Percentiles rank a stretch among this genome's conserved stretches.
Conservation (phyloP, 1,284 basidiomycete species). For the Tilletia indica region DNA sequence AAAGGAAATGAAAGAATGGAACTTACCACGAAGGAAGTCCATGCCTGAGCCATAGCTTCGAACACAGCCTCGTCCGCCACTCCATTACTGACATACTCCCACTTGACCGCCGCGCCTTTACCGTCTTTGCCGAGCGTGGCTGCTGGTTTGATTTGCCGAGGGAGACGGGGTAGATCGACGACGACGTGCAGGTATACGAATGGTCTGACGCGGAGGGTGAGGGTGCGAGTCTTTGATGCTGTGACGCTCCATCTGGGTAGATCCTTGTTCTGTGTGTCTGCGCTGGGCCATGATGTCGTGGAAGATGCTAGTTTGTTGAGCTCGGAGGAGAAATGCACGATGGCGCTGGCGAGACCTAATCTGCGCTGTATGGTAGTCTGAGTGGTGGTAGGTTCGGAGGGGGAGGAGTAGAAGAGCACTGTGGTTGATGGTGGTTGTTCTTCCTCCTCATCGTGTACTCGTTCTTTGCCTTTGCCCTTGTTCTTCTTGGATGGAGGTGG, state of each 20-base stretch:
- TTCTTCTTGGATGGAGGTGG: not conserved
- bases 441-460: not conserved
- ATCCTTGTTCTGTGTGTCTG: not conserved
- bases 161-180: slow-evolving; percentile 11
- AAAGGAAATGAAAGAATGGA: not conserved
- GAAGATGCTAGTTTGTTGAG: not conserved
- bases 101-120: not conserved
- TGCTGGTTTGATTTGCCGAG: not conserved
- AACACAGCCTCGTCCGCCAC: slow-evolving; percentile 9
- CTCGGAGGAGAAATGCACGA: slow-evolving; percentile 4
- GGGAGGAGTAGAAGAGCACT: slow-evolving; percentile 14
- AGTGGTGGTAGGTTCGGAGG: slow-evolving; percentile 12
- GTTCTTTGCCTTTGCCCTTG: slow-evolving; percentile 13
- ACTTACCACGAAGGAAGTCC: slow-evolving; percentile 1
- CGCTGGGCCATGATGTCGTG: not conserved
- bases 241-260: slow-evolving; percentile 1
- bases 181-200: slow-evolving; percentile 9
- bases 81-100: slow-evolving; percentile 10
- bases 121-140: not conserved
- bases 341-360: slow-evolving; percentile 10
- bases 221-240: slow-evolving; percentile 8
- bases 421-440: slow-evolving; percentile 4
- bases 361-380: slow-evolving; percentile 2
- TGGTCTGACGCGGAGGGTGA: slow-evolving; percentile 5
- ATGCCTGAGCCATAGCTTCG: not conserved